phyloP scores from a whole-genome alignment of 1,139 yeast genomes.

The Kurtzmaniella quercitrusa region DNA sequence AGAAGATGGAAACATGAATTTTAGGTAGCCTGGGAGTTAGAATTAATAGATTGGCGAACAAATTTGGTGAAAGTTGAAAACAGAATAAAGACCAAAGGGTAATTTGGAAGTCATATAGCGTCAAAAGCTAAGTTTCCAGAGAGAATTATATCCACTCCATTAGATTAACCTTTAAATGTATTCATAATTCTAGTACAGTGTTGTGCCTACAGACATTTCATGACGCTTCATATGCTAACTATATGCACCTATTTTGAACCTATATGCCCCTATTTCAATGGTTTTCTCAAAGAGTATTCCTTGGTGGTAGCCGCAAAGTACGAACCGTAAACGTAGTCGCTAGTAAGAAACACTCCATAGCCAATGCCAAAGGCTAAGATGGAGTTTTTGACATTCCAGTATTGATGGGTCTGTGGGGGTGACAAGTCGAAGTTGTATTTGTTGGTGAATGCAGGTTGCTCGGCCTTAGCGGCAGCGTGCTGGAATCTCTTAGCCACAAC shows the following conservation, averaged over 20 bases:
- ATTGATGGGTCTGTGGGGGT: constrained; percentile 48
- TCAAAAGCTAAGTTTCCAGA: too few relatives aligned
- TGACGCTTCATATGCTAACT: neutral
- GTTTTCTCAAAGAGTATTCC: constrained; percentile 6
- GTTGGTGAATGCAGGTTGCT: constrained; percentile 34
- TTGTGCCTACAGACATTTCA: neutral
- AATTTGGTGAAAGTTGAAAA: too few relatives aligned
- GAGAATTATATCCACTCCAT: neutral
- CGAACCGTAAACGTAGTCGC: constrained; percentile 7
- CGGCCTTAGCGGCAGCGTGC: constrained; percentile 21
- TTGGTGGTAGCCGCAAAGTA: constrained; percentile 7
- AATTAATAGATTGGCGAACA: too few relatives aligned
- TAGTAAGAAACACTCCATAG: constrained; percentile 5
- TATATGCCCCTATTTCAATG: constrained; percentile 3
- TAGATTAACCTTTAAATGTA: neutral
- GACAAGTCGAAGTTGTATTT: constrained; percentile 40
- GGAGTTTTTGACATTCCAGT: constrained; percentile 32
- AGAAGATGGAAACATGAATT: too few relatives aligned
- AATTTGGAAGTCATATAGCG: too few relatives aligned
- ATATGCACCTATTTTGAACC: neutral
- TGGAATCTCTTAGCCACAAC: constrained; percentile 29
- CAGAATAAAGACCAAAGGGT: too few relatives aligned
- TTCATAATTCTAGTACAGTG: neutral
- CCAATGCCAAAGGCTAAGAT: constrained; percentile 9
- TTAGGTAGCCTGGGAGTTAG: too few relatives aligned